A percentile compares a stretch with the other conserved stretches of the same genome.
These are phyloP conservation scores for Cyclotella kingstonii DNA, from an alignment of 108 stramenopile species.

Conservation along the genomic window DNA sequence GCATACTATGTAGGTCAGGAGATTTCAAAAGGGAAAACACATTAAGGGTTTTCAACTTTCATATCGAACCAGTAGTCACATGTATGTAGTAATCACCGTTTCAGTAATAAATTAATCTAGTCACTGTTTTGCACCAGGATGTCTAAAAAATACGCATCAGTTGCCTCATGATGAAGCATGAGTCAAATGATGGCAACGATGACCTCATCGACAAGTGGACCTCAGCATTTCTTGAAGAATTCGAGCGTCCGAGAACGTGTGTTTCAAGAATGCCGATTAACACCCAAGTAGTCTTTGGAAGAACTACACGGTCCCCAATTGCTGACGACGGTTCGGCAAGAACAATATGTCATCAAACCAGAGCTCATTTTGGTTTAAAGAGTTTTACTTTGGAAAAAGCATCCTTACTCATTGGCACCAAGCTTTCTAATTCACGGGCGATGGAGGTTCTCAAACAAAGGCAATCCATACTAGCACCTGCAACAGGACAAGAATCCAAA, in stretches of 20 bases:
- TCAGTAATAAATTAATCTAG: no score
- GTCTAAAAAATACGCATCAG: background rate
- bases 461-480: background rate
- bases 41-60: no score
- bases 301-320: constrained; percentile 13
- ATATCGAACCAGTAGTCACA: no score
- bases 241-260: constrained; percentile 21
- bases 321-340: background rate
- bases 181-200: constrained; percentile 11
- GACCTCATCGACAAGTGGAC: constrained; percentile 41
- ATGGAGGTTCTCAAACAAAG: constrained; percentile 1
- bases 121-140: no score
- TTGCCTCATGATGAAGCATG: background rate
- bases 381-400: no score
- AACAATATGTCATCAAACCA: constrained; percentile 10
- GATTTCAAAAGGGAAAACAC: no score
- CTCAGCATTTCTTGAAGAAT: constrained; percentile 31
- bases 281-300: constrained; percentile 25
- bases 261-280: constrained; percentile 1
- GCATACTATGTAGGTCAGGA: no score
- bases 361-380: background rate
- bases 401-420: constrained; percentile 13
- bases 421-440: constrained; percentile 33
- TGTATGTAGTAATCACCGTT: no score
- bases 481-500: constrained; percentile 28